phyloP scores from a whole-genome alignment of 352 stramenopile genomes.

The Pythium coloratum region DNA sequence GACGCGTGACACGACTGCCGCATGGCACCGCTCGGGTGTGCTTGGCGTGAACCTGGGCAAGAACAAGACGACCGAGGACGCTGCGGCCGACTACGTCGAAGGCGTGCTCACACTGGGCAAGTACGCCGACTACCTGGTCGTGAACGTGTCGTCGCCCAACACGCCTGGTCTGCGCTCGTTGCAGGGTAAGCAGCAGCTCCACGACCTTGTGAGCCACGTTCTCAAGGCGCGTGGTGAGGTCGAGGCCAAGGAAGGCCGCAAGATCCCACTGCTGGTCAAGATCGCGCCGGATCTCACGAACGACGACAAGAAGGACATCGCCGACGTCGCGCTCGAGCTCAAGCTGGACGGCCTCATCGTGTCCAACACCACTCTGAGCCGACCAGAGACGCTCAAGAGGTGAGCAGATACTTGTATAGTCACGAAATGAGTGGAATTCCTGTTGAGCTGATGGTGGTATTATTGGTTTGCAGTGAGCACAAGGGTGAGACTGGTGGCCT shows the following conservation, averaged over 20 bases:
- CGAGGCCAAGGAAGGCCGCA: constrained; percentile 47
- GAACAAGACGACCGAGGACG: constrained; percentile 93
- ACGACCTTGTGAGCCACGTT: constrained; percentile 71
- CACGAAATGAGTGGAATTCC: background rate
- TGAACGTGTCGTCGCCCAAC: constrained; percentile 98
- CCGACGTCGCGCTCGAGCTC: constrained; percentile 82
- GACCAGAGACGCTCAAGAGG: constrained; percentile 82
- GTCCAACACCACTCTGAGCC: constrained; percentile 96
- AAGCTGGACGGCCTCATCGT: constrained; percentile 96
- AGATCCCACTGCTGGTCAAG: constrained; percentile 95
- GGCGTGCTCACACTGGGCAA: constrained; percentile 91
- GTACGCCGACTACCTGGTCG: constrained; percentile 97
- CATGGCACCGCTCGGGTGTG: constrained; percentile 64
- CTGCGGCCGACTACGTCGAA: constrained; percentile 86
- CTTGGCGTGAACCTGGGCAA: constrained; percentile 98
- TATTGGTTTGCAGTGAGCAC: constrained; percentile 30
- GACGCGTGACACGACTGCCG: constrained; percentile 32
- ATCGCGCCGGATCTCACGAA: constrained; percentile 95
- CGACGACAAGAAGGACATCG: constrained; percentile 96
- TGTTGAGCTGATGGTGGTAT: background rate
- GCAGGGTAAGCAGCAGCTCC: constrained; percentile 81
- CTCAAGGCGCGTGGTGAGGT: constrained; percentile 68
- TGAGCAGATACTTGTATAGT: constrained; percentile 2
- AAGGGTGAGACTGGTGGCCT: constrained; percentile 93
- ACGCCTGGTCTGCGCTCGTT: constrained; percentile 87